Base-by-base conservation (phyloP, 768 basidiomycete species). In the Pisolithus sp. region DNA sequence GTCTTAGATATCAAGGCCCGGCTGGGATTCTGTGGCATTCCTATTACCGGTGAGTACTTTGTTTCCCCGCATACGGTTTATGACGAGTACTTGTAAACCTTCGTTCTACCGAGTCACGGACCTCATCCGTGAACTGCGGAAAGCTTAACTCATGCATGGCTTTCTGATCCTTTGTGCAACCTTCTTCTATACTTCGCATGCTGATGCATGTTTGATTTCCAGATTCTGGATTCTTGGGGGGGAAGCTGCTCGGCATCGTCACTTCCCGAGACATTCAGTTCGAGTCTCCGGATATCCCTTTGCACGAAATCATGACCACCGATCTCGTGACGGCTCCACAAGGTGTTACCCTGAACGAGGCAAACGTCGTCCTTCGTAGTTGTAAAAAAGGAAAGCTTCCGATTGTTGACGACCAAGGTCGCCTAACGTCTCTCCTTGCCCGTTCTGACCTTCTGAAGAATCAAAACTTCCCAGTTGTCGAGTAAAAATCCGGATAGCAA, bases 211-310 rank as follows among this genome's bases (percentile, higher is more conserved):
- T 37, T 71, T 57, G 0, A 50, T 46, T 54, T 49, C 50, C 67
- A 96, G 94, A 96, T 55, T 85, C 84, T 13, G 96, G 96, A 37
- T 73, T 75, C 6, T 75, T 63, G 95, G 34, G 92, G 93, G 39
- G 90, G 92, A 39, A 89, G 69, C 87, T 99, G 41, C 77, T 97
- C 54, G 96, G 96, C 46, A 98, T 98, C 57, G 93, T 98, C 57
- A 98, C 96, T 12, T 82, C 88, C 24, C 90, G 96, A 59, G 26
- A 26, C 68, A 81, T 98, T 55, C 94, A 97, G 68, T 99, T 98
- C 78, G 86, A 85, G 50, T 74, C 82, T 46, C 72, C 81, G 1
- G 67, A 76, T 0, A 80, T 83, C 0, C 26, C 73, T n/a, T 81
- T 98, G 37, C 73, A 80, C 20, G 76, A 86, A 36, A 83, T 97